These are phyloP conservation scores for Tremella fuciformis DNA, from an alignment of 768 basidiomycete genomes.

Conservation along the genomic window DNA sequence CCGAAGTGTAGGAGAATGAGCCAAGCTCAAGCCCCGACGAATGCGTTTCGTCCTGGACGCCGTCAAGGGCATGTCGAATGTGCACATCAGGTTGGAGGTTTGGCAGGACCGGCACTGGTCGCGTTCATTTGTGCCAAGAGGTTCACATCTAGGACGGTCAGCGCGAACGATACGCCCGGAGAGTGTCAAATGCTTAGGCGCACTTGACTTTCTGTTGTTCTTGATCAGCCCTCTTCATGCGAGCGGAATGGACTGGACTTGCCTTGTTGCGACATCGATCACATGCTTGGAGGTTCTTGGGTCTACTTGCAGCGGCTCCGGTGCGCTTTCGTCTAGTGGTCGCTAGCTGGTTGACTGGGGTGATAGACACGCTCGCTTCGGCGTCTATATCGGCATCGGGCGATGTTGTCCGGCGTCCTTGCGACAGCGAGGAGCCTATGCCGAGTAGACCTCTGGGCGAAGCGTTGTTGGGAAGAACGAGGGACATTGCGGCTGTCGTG, in stretches of 20 bases:
- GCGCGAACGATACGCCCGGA: not conserved
- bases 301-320: not conserved
- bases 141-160: not conserved
- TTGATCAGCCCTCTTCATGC: not conserved
- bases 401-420: no score
- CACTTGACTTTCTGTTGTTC: not conserved
- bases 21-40: not conserved
- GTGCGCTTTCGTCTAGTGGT: no score
- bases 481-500: no score
- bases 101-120: not conserved
- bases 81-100: not conserved
- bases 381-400: no score
- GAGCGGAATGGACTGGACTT: not conserved
- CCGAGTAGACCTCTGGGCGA: no score
- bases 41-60: not conserved
- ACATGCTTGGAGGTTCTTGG: constrained; percentile 1
- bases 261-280: constrained; percentile 3
- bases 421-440: no score
- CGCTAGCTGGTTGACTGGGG: no score
- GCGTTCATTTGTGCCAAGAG: not conserved
- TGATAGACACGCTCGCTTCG: no score
- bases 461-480: no score
- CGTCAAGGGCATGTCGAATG: not conserved
- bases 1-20: not conserved
- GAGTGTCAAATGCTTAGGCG: no score